Base-by-base conservation (phyloP, 495 filamentous ascomycete species). In the Cenococcum geophilum region DNA sequence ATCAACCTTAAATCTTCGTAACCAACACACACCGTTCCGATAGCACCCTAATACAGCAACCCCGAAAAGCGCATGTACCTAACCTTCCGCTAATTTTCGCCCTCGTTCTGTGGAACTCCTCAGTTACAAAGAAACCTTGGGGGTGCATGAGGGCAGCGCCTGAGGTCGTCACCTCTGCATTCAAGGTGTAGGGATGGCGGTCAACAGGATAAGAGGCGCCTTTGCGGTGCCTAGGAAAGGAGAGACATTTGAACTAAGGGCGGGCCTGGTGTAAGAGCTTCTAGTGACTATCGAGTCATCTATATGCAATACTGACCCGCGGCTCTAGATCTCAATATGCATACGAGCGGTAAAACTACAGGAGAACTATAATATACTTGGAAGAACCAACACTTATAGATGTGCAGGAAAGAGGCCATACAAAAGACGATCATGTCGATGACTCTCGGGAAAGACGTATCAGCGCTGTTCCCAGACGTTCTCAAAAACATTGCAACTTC, bases 351-450 rank as follows among this genome's bases (percentile, higher is more conserved):
- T 87, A 77, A 65, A 77, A 69, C 22, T 40, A 49, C 55, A 14
- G 20, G 40, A 21, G 20, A 57, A n/a, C 22, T 27, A 16, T 50
- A 4, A 5, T 10, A 49, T 32, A 22, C 23, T 14, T 14, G 61
- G 9, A 27, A 10, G n/a, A 35, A 32, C 12, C n/a, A 18, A 36
- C 57, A 66, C 77, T 77, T 63, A 78, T 55, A 22, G 18, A 6
- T 42, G 18, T 45, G 55, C 68, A 87, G 92, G 65, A 99, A 99
- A 74, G 93, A 99, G 76, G 87, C 95, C 20, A 99, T 99, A 68
- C 91, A 97, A 74, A 97, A 95, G 78, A 99, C 93, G 40, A 99
- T 99, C 75, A 96, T 96, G 89, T 88, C 93, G 68, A 99, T 99
- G 93, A 99, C 93, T 0, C 77, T 99, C 58, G 93, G 93, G 65